Evolutionary conservation across 2,329 filamentous ascomycete species (phyloP).

Genomic region (Pseudogymnoascus sp.): DNA sequence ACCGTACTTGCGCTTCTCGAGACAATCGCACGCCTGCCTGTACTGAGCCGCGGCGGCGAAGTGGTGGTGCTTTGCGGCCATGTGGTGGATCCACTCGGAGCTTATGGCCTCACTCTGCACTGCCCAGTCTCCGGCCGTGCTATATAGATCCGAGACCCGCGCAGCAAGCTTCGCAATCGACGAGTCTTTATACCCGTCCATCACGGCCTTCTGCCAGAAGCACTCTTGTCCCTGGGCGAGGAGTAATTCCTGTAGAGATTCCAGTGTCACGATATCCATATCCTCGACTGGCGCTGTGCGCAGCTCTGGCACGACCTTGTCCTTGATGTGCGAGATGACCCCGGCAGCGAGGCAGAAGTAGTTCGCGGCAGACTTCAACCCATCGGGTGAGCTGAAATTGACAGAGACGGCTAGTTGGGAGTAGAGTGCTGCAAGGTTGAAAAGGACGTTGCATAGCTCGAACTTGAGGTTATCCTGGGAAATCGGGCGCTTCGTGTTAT

Average conservation of each 20-base stretch:
- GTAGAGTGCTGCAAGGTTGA: constrained; percentile 89
- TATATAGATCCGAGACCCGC: constrained; percentile 86
- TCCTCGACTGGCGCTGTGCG: constrained; percentile 83
- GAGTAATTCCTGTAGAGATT: constrained; percentile 74
- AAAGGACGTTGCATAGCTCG: constrained; percentile 87
- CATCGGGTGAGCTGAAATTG: constrained; percentile 71
- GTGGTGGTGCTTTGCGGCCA: constrained; percentile 94
- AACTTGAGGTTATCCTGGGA: constrained; percentile 63
- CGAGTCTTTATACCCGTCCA: constrained; percentile 86
- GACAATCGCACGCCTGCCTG: constrained; percentile 77
- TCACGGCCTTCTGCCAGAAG: constrained; percentile 95
- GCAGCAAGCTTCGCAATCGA: constrained; percentile 88
- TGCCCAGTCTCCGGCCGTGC: constrained; percentile 72
- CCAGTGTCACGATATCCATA: constrained; percentile 84
- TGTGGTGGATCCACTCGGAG: constrained; percentile 95
- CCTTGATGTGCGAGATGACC: constrained; percentile 71
- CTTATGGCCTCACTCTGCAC: constrained; percentile 85
- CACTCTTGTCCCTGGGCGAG: constrained; percentile 94
- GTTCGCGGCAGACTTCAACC: constrained; percentile 79
- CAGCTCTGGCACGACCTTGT: constrained; percentile 71
- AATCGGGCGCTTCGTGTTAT: constrained; percentile 70
- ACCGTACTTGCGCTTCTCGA: constrained; percentile 91
- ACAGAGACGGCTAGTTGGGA: constrained; percentile 81
- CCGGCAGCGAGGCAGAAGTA: constrained; percentile 86
- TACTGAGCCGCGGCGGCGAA: constrained; percentile 95